Evolutionary conservation across 169 alveolate species (phyloP).

Genomic region (Babesia bovis): DNA sequence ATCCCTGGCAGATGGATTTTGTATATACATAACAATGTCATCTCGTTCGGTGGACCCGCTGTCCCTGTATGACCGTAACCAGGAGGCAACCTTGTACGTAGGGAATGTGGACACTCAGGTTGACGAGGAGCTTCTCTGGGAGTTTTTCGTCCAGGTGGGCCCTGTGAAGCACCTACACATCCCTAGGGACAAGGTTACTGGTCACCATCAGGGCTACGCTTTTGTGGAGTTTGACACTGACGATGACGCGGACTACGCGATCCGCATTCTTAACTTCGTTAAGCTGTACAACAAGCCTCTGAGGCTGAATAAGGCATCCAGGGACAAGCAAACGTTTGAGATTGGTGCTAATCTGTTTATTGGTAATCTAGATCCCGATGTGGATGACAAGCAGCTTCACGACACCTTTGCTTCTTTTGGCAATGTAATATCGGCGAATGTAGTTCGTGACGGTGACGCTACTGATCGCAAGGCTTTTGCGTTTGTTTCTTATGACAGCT

Average conservation of each 20-base stretch:
- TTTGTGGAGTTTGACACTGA: conserved; percentile 96
- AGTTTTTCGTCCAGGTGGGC: conserved; percentile 95
- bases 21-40: conserved; percentile 53
- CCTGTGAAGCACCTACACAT: conserved; percentile 95
- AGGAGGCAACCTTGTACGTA: conserved; percentile 89
- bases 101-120: conserved; percentile 95
- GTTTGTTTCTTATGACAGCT: conserved; percentile 95
- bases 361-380: conserved; percentile 97
- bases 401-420: conserved; percentile 98
- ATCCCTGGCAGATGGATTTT: no score
- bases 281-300: conserved; percentile 96
- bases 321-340: conserved; percentile 94
- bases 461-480: conserved; percentile 93
- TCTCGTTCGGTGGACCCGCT: conserved; percentile 79
- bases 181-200: conserved; percentile 93
- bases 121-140: conserved; percentile 97
- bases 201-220: conserved; percentile 88
- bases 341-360: conserved; percentile 98
- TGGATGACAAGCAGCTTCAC: conserved; percentile 94
- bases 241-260: conserved; percentile 98
- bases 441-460: conserved; percentile 93
- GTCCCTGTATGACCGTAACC: conserved; percentile 86
- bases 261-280: conserved; percentile 94
- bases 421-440: conserved; percentile 78
- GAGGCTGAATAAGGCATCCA: conserved; percentile 95